Percentiles rank a stretch among this genome's conserved stretches.
These are phyloP conservation scores for Mucor irregularis DNA, from an alignment of 371 early-diverging fungal genomes.

Conservation along the genomic window DNA sequence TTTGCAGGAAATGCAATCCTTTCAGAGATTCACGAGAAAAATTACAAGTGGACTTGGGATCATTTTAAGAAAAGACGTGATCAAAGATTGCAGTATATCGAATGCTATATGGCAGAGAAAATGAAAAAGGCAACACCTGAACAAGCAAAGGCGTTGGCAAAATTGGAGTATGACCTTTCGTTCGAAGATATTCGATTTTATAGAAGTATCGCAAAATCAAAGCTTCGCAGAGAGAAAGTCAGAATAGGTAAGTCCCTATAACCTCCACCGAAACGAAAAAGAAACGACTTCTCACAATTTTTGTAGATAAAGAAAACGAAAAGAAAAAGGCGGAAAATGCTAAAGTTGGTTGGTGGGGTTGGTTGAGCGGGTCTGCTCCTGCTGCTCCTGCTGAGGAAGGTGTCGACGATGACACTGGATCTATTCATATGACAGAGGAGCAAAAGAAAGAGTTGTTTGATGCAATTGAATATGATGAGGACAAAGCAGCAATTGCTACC, in stretches of 20 bases:
- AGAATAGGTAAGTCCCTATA: slow-evolving; percentile 16
- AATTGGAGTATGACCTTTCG: slow-evolving; percentile 66
- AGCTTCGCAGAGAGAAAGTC: slow-evolving; percentile 59
- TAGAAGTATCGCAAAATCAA: slow-evolving; percentile 64
- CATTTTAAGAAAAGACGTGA: slow-evolving; percentile 72
- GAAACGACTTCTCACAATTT: not conserved
- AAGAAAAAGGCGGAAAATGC: slow-evolving; percentile 31
- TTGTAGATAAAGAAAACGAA: slow-evolving; percentile 31
- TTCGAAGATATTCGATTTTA: slow-evolving; percentile 83
- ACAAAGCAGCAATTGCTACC: slow-evolving; percentile 43
- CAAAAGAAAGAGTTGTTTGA: slow-evolving; percentile 76
- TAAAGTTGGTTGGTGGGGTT: slow-evolving; percentile 54
- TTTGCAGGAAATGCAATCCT: slow-evolving; percentile 79
- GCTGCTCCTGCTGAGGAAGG: not conserved
- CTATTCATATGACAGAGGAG: slow-evolving; percentile 49
- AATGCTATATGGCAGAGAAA: slow-evolving; percentile 59
- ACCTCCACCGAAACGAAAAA: not conserved
- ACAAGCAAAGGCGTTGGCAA: slow-evolving; percentile 44
- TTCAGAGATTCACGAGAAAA: slow-evolving; percentile 73
- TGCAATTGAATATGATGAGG: slow-evolving; percentile 81
- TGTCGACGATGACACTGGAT: slow-evolving; percentile 12
- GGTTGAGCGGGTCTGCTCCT: slow-evolving; percentile 16
- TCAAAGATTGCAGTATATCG: slow-evolving; percentile 68
- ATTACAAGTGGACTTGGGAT: slow-evolving; percentile 75
- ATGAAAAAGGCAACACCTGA: slow-evolving; percentile 38